Conservation (phyloP, 805 yeast species). For the Spencermartinsiella europaea region DNA sequence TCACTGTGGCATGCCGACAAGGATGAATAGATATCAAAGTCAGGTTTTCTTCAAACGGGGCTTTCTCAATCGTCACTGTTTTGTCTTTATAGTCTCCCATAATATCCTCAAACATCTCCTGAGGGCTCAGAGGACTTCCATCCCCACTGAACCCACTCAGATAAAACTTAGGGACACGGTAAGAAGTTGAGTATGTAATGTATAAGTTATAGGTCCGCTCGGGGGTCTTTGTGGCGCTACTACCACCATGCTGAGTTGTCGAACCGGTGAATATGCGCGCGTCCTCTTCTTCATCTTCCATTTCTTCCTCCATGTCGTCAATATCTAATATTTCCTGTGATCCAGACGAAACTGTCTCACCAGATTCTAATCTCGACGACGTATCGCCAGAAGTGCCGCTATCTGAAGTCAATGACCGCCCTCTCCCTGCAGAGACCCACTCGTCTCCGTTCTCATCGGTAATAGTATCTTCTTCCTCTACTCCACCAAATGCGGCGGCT, state of each 20-base stretch:
- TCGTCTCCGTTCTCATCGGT: constrained; percentile 40
- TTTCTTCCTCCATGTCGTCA: constrained; percentile 18
- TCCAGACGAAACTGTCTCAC: too few relatives aligned
- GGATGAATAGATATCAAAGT: constrained; percentile 90
- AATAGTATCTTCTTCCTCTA: constrained; percentile 19
- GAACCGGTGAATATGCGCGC: constrained; percentile 6
- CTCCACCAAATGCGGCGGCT: constrained; percentile 42
- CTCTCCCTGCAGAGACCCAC: constrained; percentile 23
- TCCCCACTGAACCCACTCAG: constrained; percentile 78
- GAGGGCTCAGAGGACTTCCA: constrained; percentile 82
- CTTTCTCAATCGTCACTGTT: constrained; percentile 91
- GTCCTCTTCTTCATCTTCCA: constrained; percentile 21
- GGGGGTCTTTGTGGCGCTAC: constrained; percentile 18
- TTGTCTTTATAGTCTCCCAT: constrained; percentile 87
- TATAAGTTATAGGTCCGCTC: constrained; percentile 76
- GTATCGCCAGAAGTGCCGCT: too few relatives aligned
- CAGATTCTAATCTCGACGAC: too few relatives aligned
- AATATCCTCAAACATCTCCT: constrained; percentile 92
- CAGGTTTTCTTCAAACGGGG: constrained; percentile 74
- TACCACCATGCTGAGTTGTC: neutral
- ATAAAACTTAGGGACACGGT: constrained; percentile 92
- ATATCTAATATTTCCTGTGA: constrained; percentile 22
- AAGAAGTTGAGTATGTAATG: constrained; percentile 89
- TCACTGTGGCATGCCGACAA: constrained; percentile 90
- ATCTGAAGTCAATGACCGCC: constrained; percentile 30